Evolutionary conservation across 2,329 filamentous ascomycete genomes (phyloP), one percentile per base, ranked within the genome.

Genomic region (Penicillium brasilianum): DNA sequence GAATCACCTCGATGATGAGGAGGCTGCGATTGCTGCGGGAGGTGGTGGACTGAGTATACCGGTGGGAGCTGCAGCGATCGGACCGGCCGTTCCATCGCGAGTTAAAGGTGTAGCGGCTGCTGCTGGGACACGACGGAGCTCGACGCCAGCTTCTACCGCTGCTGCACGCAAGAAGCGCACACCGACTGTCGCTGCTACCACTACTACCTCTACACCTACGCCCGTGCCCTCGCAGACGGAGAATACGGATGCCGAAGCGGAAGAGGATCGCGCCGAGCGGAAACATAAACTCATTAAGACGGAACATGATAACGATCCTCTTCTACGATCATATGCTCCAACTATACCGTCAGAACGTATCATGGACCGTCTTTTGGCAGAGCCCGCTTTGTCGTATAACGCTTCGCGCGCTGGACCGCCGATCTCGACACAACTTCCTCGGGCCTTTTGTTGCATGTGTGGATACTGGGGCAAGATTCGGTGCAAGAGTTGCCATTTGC

Each of bases 1-100:
- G 49, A 82, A 83, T 60, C 79, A 83, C 63, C 73, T 83, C n/a
- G 81, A 82, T 54, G 81, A 83, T 59, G 81, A 83, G 68, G 81
- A 83, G 66, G 81, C 81, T 4, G 74, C 76, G 0, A 69, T 78
- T 7, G 49, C 61, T 8, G 58, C 59, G 0, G 62, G 65, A 9
- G 61, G 60, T 1, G 59, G 61, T 1, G 63, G 63, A 1, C 28
- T 55, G 4, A 51, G 53, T n/a, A 50, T 55, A 5, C 22, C 55
- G 5, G 44, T 55, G 18, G 57, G 59, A 1, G 22, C 25, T 11
- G 65, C 52, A 10, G 62, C 25, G 39, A 55, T 58, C n/a, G 57
- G 61, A 39, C 50, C 57, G 34, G 62, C 55, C 30, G 62, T 58
- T 34, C 65, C 62, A 9, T 51, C 53, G n/a, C 56, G 53, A 30